Base-by-base conservation (phyloP, 768 basidiomycete genomes). In the Lactarius evosmus region DNA sequence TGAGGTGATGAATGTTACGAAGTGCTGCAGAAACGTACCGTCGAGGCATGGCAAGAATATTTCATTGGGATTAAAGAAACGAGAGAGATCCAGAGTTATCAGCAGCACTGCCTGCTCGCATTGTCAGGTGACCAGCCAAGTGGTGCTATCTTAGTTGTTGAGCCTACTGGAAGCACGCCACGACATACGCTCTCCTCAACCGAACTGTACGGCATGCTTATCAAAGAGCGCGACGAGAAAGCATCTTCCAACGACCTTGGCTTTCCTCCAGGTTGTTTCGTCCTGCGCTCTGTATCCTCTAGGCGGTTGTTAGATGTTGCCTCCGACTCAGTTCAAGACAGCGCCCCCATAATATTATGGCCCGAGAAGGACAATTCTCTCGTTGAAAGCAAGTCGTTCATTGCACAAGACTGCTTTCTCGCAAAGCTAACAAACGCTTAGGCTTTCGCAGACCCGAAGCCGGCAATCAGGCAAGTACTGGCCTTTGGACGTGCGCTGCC, bases 361-460 rank as follows among this genome's bases (percentile, higher is more conserved):
- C 82, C 84, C 3, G 85, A 85, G 74, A 91, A 84, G 64, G 92
- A 93, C 67, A 83, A 75, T 12, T 89, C 88, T 4, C 77, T 91
- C 5, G 91, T 93, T 1, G 91, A 93, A 79, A 80, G 91, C 90
- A 55, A 73, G 72, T 44, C 27, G 29, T 27, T 29, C 19, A 32
- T 50, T 6, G 22, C 16, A 32, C 27, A 19, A n/a, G 27, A 32
- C 14, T 57, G 9, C 56, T 44, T 32, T 3, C 8, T 40, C 25
- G 14, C 41, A 27, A 32, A 1, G 3, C 51, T 34, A 49, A 66
- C 55, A 30, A 46, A 51, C 50, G 53, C 51, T 46, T 63, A 92
- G 91, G 80, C 53, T 81, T 91, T 72, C 78, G 92, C 63, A 80
- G 79, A 64, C 88, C 87, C 0, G 81, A 82, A 36, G 79, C 85